Percentiles rank a stretch among this genome's conserved stretches.
Conservation (phyloP, 2,329 filamentous ascomycete genomes). For the Trichoderma simmonsii region DNA sequence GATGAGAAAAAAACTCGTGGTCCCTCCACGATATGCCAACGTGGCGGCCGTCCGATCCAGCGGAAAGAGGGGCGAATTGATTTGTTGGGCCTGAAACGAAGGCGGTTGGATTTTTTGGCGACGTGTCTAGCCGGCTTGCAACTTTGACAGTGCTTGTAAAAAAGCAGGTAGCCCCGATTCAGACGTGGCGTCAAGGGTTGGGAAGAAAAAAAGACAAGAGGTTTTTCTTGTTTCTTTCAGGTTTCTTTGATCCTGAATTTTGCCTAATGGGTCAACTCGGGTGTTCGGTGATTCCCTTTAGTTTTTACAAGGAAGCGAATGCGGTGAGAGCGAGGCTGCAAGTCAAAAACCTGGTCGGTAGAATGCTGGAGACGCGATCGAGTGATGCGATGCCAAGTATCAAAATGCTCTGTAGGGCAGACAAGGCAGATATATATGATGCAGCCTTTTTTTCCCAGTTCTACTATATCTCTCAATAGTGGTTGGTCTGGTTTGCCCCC, state of each 20-base stretch:
- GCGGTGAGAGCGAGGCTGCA: slow-evolving; percentile 4
- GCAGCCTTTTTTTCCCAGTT: neutral
- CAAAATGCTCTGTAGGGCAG: neutral
- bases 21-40: slow-evolving; percentile 15
- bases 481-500: neutral
- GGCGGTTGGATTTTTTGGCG: slow-evolving; percentile 6
- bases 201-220: neutral
- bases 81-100: slow-evolving; percentile 8
- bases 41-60: slow-evolving; percentile 22
- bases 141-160: neutral
- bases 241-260: neutral
- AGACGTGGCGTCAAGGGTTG: slow-evolving; percentile 15
- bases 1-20: neutral
- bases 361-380: neutral
- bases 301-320: neutral
- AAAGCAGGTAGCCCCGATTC: neutral
- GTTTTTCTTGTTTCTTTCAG: neutral
- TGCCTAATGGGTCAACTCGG: neutral
- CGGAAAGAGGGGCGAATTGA: slow-evolving; percentile 14
- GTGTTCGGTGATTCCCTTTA: neutral
- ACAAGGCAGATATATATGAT: neutral
- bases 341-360: neutral
- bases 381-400: slow-evolving; percentile 12
- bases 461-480: neutral
- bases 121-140: slow-evolving; percentile 7